Evolutionary conservation across 768 basidiomycete genomes (phyloP).

Genomic region (Polyporus arcularius): DNA sequence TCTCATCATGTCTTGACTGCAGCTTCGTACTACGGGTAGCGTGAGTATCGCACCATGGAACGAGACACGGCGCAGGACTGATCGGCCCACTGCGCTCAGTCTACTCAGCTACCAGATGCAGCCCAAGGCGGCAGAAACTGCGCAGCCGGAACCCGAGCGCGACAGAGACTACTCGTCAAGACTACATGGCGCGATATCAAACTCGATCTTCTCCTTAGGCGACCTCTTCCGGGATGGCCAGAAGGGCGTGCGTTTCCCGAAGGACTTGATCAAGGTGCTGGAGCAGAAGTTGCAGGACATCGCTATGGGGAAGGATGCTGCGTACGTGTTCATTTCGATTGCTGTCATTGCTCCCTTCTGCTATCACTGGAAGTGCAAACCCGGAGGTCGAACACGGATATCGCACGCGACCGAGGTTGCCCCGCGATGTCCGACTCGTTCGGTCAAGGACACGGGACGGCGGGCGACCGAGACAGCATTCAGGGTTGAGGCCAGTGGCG

Average conservation of each 20-base stretch:
- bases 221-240: conserved; percentile 81
- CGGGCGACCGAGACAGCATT: too few species aligned
- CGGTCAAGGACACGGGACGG: too few species aligned
- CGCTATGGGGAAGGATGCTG: conserved; percentile 89
- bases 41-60: conserved; percentile 48
- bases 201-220: conserved; percentile 59
- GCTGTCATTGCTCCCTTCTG: neutral
- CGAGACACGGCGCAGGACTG: neutral
- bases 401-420: neutral
- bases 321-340: conserved; percentile 64
- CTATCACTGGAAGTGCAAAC: too few species aligned
- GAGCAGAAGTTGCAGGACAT: conserved; percentile 90
- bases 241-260: conserved; percentile 90
- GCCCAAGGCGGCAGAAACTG: conserved; percentile 47
- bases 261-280: conserved; percentile 88
- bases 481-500: too few species aligned
- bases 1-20: neutral
- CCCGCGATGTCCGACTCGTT: neutral
- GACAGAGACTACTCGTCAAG: conserved; percentile 67
- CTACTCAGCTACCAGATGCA: conserved; percentile 71
- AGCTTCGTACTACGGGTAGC: conserved; percentile 85
- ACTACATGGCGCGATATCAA: conserved; percentile 61
- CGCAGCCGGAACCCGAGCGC: conserved; percentile 38
- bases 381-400: too few species aligned
- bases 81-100: conserved; percentile 40